Conservation (phyloP, 2,329 filamentous ascomycete genomes). For the Cladosporium sp. region DNA sequence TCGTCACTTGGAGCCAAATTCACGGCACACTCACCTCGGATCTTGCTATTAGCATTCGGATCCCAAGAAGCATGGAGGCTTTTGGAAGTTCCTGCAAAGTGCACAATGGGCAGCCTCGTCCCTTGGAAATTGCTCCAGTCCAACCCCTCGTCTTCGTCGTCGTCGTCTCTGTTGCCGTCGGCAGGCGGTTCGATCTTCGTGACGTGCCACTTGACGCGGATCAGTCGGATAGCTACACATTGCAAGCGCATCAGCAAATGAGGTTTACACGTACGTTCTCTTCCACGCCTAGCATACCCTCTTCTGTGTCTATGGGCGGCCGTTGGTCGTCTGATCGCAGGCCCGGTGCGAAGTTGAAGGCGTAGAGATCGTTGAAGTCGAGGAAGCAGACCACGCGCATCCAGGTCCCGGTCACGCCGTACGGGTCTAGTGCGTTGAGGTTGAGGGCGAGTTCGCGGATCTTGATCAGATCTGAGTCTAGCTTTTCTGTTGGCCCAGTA, state of each 20-base stretch:
- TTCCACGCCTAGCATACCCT: slow-evolving; percentile 44
- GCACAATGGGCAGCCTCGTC: slow-evolving; percentile 59
- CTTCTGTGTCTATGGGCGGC: slow-evolving; percentile 57
- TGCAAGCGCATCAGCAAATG: slow-evolving; percentile 20
- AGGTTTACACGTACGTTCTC: slow-evolving; percentile 33
- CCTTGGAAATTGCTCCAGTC: slow-evolving; percentile 34
- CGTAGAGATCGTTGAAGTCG: slow-evolving; percentile 71
- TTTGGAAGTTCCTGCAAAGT: slow-evolving; percentile 64
- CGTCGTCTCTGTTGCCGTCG: slow-evolving; percentile 50
- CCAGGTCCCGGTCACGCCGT: slow-evolving; percentile 70
- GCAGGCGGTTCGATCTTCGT: slow-evolving; percentile 60
- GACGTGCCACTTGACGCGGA: slow-evolving; percentile 66
- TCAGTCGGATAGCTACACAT: slow-evolving; percentile 61
- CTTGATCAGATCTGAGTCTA: slow-evolving; percentile 24
- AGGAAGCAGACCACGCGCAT: slow-evolving; percentile 56
- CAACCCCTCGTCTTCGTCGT: slow-evolving; percentile 22
- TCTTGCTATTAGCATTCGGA: slow-evolving; percentile 65
- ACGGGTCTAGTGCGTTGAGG: slow-evolving; percentile 64
- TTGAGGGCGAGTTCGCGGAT: slow-evolving; percentile 41
- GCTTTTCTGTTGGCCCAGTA: slow-evolving; percentile 23
- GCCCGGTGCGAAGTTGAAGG: slow-evolving; percentile 63
- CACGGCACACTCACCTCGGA: slow-evolving; percentile 57
- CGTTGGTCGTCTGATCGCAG: slow-evolving; percentile 21
- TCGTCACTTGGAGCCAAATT: not conserved
- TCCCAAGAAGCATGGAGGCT: slow-evolving; percentile 66